Evolutionary conservation across 208 protist species (phyloP), one percentile per base, ranked within the genome.

Genomic region (Leishmania martiniquensis): DNA sequence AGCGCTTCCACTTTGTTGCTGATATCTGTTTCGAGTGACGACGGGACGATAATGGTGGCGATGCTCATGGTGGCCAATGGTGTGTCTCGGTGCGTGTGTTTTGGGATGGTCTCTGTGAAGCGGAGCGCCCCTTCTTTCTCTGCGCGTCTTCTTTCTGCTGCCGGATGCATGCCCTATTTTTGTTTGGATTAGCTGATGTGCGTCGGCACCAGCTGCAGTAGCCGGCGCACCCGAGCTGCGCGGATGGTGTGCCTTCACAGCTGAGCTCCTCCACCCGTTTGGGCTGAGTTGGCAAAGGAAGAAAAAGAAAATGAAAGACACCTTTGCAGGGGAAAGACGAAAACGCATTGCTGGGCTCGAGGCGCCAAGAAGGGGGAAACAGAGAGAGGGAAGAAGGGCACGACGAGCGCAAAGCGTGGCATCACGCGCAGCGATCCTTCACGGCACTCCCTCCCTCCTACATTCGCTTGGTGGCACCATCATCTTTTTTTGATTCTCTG

Each of bases 1-100:
- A 95, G 57, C 82, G 82, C 17, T 98, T 86, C 63, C 95, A 98
- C 76, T 95, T 86, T 75, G 95, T 98, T 5, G 93, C 92, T 15
- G 93, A 97, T 78, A 20, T 97, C 15, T 10, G 54, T 17, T 94
- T 96, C 76, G 65, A 78, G 42, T 84, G 66, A 72, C 68, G 15
- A 37, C n/a, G n/a, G n/a, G 37, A 29, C 29, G 42, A 49, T 0
- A 4, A 25, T 25, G 25, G 57, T 34, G 51, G 22, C 49, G 65
- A 47, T 47, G 22, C 20, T 22, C 25, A 42, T 47, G 12, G 22
- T 69, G 65, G 9, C 13, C 17, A 63, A 22, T 29, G 32, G 37
- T 29, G 29, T 25, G 70, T 42, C 22, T 49, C 37, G 6, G 44
- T 34, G 22, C n/a, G 39, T n/a, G 34, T 45, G 20, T 51, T 1